Conservation (phyloP, 1,139 yeast genomes). For the Magnusiomyces fungicola region DNA sequence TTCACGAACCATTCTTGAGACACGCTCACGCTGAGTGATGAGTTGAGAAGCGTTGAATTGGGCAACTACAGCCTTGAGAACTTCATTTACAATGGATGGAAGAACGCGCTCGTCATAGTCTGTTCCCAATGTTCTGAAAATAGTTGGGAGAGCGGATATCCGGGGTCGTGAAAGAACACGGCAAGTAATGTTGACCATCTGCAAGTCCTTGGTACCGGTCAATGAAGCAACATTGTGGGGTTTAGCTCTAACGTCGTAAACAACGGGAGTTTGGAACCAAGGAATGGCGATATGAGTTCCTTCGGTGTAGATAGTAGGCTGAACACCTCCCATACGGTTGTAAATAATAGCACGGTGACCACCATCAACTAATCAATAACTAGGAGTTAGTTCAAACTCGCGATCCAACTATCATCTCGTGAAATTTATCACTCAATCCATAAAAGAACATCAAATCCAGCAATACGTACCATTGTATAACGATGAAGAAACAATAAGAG, state of each 20-base stretch:
- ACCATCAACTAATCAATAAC: constrained; percentile 86
- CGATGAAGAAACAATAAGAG: constrained; percentile 61
- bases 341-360: constrained; percentile 97
- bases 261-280: constrained; percentile 89
- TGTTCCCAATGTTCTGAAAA: constrained; percentile 83
- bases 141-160: constrained; percentile 65
- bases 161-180: constrained; percentile 93
- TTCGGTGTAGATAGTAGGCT: constrained; percentile 77
- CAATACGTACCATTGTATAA: constrained; percentile 51
- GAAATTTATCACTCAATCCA: too few species aligned
- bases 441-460: too few species aligned
- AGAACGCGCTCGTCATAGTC: constrained; percentile 95
- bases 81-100: constrained; percentile 96
- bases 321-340: constrained; percentile 82
- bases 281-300: constrained; percentile 95
- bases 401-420: too few species aligned
- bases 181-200: constrained; percentile 98
- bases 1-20: constrained; percentile 84
- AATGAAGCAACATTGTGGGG: constrained; percentile 96
- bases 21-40: constrained; percentile 96
- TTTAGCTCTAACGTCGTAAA: constrained; percentile 93
- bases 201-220: constrained; percentile 97
- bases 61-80: constrained; percentile 91
- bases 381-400: too few species aligned
- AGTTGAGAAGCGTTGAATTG: constrained; percentile 97